Evolutionary conservation across 331 rosid species (phyloP), one percentile per base, ranked within the genome.

Genomic region (Acacia pycnantha): DNA sequence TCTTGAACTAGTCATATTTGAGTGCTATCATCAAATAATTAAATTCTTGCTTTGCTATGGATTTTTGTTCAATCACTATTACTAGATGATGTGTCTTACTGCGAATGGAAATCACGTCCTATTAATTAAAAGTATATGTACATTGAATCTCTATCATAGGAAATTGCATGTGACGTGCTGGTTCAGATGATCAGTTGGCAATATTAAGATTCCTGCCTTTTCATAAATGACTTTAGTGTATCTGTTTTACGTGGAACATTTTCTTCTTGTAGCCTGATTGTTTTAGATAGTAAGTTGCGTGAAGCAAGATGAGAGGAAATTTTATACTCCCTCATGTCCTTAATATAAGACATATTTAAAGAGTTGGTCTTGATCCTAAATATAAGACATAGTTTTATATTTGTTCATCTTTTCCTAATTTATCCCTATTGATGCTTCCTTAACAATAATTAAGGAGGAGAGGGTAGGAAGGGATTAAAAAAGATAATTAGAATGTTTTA

Each of bases 151-250:
- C 13, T 8, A 1, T 6, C 53, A 6, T 22, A 62, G 33, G 46
- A 44, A 43, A 77, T 56, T 79, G 82, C 82, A 79, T 33, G 84
- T 83, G 82, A 79, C 48, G 62, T 43, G 53, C 76, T 58, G 69
- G 65, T 29, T 61, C 58, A 74, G 66, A n/a, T 79, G 78, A 65
- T 59, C 70, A 47, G 79, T 47, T 80, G 82, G 56, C 31, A 27
- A 24, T 19, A 19, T 59, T 27, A 13, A 68, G 50, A 24, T 18
- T 76, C 62, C 40, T 64, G 69, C 26, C 29, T 64, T 65, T 65
- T 65, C 46, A 54, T 21, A 79, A 26, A 64, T 65, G 54, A 66
- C 61, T n/a, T 11, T 9, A 33, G 31, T 51, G 22, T 51, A 50
- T 16, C 31, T 40, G 19, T 4, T 31, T 46, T 53, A 53, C 79